A percentile compares a stretch with the other conserved stretches of the same genome.
These are phyloP conservation scores for Parathielavia appendiculata DNA, from an alignment of 495 filamentous ascomycete genomes.

Conservation along the genomic window DNA sequence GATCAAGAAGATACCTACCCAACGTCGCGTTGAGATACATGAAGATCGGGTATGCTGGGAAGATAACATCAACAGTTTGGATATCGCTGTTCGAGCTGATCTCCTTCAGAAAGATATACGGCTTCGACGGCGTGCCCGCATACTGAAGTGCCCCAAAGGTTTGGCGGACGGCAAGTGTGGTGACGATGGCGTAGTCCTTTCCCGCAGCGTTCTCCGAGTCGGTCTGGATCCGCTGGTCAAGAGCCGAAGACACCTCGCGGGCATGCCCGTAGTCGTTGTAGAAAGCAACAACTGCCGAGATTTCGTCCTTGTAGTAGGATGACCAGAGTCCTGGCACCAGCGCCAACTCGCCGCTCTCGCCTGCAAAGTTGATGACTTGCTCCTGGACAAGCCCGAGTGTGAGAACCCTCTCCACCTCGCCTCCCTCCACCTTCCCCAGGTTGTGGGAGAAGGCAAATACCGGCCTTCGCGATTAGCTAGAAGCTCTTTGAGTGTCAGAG, in stretches of 20 bases:
- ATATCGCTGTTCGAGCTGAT: slow-evolving; percentile 91
- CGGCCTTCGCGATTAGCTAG: slow-evolving; percentile 45
- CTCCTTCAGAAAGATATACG: slow-evolving; percentile 87
- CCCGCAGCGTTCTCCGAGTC: slow-evolving; percentile 66
- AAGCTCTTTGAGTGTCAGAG: background rate
- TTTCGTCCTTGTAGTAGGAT: slow-evolving; percentile 57
- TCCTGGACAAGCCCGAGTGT: slow-evolving; percentile 72
- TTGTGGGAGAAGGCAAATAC: slow-evolving; percentile 86
- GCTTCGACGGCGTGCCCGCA: slow-evolving; percentile 68
- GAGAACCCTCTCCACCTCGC: slow-evolving; percentile 51
- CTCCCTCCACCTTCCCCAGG: slow-evolving; percentile 45
- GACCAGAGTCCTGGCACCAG: slow-evolving; percentile 75
- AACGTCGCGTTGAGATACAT: slow-evolving; percentile 80
- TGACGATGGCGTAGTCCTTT: slow-evolving; percentile 73
- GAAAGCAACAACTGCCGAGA: slow-evolving; percentile 58
- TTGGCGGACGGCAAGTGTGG: slow-evolving; percentile 78
- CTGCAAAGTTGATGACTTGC: slow-evolving; percentile 71
- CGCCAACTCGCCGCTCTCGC: slow-evolving; percentile 58
- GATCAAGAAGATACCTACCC: slow-evolving; percentile 81
- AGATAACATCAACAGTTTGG: slow-evolving; percentile 95
- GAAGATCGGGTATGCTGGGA: slow-evolving; percentile 85
- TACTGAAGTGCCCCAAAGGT: slow-evolving; percentile 83
- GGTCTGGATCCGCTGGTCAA: slow-evolving; percentile 61
- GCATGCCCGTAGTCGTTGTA: slow-evolving; percentile 64
- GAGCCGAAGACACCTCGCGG: slow-evolving; percentile 48